Evolutionary conservation across 1,284 basidiomycete genomes (phyloP).

Genomic region (Austroboletus novae-zelandiae): DNA sequence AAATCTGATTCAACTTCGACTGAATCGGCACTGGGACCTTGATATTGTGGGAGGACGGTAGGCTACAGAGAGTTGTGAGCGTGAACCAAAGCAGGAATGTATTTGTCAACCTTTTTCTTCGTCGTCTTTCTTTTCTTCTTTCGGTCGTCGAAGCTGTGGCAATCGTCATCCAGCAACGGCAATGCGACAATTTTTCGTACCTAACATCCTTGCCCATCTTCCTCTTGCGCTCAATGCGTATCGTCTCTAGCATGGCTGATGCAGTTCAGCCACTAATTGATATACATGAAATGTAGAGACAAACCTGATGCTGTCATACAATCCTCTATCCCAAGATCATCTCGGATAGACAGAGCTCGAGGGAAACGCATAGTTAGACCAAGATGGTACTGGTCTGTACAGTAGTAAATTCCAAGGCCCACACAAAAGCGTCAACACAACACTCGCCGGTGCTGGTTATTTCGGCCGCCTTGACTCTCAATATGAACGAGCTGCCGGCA

Average conservation of each 20-base stretch:
- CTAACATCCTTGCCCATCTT: slow-evolving; percentile 60
- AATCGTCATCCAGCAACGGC: background rate
- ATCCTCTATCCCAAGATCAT: slow-evolving; percentile 65
- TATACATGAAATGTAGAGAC: slow-evolving; percentile 6
- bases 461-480: slow-evolving; percentile 90
- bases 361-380: slow-evolving; percentile 86
- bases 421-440: background rate
- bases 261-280: background rate
- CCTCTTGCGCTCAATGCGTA: slow-evolving; percentile 64
- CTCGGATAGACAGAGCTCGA: slow-evolving; percentile 75
- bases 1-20: slow-evolving; percentile 60
- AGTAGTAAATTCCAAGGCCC: background rate
- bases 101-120: slow-evolving; percentile 47
- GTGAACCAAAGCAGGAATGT: background rate
- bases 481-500: slow-evolving; percentile 69
- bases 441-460: slow-evolving; percentile 67
- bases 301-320: slow-evolving; percentile 68
- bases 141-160: slow-evolving; percentile 41
- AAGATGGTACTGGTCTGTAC: slow-evolving; percentile 67
- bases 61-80: slow-evolving; percentile 37
- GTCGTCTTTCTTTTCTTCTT: slow-evolving; percentile 65
- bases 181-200: slow-evolving; percentile 34
- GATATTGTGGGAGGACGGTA: slow-evolving; percentile 61
- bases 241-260: slow-evolving; percentile 51
- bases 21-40: slow-evolving; percentile 59